Evolutionary conservation across 148 eudicot species (phyloP).

Genomic region (Silene uniflora): DNA sequence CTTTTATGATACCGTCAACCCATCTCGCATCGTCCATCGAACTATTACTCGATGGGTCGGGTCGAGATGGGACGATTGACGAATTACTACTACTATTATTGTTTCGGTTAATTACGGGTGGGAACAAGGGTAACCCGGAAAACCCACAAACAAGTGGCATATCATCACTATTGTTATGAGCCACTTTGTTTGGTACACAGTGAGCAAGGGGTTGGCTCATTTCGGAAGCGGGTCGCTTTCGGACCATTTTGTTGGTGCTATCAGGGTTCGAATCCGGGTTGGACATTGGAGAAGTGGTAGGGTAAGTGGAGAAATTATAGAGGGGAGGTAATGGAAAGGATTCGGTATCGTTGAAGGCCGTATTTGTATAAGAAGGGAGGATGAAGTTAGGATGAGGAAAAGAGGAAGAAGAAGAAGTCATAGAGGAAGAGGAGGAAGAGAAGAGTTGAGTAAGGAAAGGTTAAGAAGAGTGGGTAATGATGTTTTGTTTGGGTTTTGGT

Average conservation of each 20-base stretch:
- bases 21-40: slow-evolving; percentile 52
- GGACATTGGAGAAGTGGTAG: not conserved
- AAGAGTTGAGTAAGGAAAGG: too few species aligned
- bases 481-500: too few species aligned
- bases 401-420: too few species aligned
- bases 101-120: slow-evolving; percentile 37
- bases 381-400: too few species aligned
- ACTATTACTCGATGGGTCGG: not conserved
- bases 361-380: too few species aligned
- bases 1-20: slow-evolving; percentile 78
- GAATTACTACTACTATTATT: not conserved
- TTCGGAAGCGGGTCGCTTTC: slow-evolving; percentile 79
- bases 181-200: slow-evolving; percentile 8
- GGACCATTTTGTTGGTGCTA: not conserved
- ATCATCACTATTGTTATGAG: not conserved
- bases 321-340: too few species aligned
- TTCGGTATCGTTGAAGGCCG: too few species aligned
- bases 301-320: too few species aligned
- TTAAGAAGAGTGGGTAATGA: too few species aligned
- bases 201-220: slow-evolving; percentile 34
- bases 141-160: slow-evolving; percentile 55
- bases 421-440: too few species aligned
- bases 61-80: not conserved
- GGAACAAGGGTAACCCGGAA: slow-evolving; percentile 87
- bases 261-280: slow-evolving; percentile 1